Base-by-base conservation (phyloP, 2,329 filamentous ascomycete species). In the Lasiodiplodia sp. region DNA sequence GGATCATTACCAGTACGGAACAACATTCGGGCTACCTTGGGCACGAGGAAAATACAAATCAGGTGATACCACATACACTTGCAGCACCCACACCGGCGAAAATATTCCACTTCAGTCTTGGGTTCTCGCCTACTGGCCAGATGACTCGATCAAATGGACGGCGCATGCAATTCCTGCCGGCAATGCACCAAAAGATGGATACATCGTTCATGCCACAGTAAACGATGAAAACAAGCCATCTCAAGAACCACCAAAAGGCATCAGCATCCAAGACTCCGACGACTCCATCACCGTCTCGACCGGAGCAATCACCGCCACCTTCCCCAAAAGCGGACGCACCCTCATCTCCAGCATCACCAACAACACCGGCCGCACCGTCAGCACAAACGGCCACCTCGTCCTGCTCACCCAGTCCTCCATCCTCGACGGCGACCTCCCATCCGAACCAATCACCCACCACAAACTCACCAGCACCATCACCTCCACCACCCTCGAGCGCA, bases 91-190 rank as follows among this genome's bases (percentile, higher is more conserved):
- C 25, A n/a, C 18, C 5, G 44, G 58, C n/a, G 16, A 71, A 62
- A 79, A 73, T 1, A 71, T 65, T 8, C 69, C 74, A 16, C 74
- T 86, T 7, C 83, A 88, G 69, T 86, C 86, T 0, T 89, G 87
- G 87, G 78, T 83, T 3, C 88, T 85, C 0, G 86, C 84, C 0
- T 87, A 86, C 73, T 89, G 87, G 87, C 81, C 83, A 1, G 87
- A 89, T 75, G 86, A 85, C 31, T 88, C 87, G 0, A 80, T 88
- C 66, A 89, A 89, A 73, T 89, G 87, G 87, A 87, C 85, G 2
- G 87, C 82, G 0, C 87, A 89, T 72, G 86, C 87, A 0, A 78
- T 89, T 53, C 75, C 82, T 14, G 82, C 81, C 80, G 0, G 81
- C 82, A 1, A 55, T 2, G 72, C 71, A 0, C 74, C 81, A 2